Base-by-base conservation (phyloP, 257 asterid species). In the Leonotis leonurus region DNA sequence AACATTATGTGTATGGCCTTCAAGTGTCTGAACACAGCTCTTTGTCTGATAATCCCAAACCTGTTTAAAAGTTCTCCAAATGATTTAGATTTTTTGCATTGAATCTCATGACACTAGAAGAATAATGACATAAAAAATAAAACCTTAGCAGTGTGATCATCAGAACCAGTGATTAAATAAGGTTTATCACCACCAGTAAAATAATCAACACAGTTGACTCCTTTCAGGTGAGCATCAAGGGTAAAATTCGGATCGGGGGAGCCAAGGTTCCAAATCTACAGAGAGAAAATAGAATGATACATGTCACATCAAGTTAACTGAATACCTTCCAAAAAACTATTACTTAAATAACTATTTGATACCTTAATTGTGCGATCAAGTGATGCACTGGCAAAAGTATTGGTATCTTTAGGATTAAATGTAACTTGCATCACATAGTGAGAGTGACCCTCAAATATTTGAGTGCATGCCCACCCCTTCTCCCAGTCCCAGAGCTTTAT, bases 401-500 rank as follows among this genome's bases (percentile, higher is more conserved):
- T 89, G 52, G 97, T 93, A 67, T 93, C 99, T 78, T 93, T 93
- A 41, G 99, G 99, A 78, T 89, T 89, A 81, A 93, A 87, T 14
- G 97, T 87, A 70, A 93, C 99, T 83, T 93, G 99, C 99, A 93
- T 93, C 70, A 93, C 96, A 26, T 93, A 93, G 82, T 93, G 99
- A 65, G 99, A 93, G 71, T 93, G 99, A 45, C 97, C 99, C 80
- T 93, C 99, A 69, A 89, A 93, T 64, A 93, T 89, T 72, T 93
- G 99, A 72, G 97, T 89, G 81, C 97, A 89, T 24, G 68, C 68
- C 97, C 97, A 89, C 18, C 97, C 99, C 79, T 89, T 93, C 70
- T 93, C 99, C 99, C 99, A 93, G 79, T 93, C 99, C 99, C 99
- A 93, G 26, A 93, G 96, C 83, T 93, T 93, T 78, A 93, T 93